Percentiles rank a stretch among this genome's conserved stretches.
Conservation (phyloP, 305 asterid species). For the Rubia balearica region DNA sequence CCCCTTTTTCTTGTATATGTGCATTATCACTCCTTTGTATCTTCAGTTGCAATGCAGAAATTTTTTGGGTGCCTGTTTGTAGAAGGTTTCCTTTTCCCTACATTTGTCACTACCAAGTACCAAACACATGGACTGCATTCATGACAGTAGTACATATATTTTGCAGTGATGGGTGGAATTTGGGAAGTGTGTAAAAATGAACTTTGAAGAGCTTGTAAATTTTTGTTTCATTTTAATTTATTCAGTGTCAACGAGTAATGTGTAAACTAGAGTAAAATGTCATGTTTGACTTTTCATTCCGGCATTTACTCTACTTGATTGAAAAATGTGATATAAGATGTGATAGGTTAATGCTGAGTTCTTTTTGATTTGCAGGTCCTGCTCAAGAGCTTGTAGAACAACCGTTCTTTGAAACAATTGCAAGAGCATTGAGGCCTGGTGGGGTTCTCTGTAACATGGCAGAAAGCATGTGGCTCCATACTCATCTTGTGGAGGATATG, state of each 20-base stretch:
- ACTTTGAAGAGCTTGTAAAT: conserved; percentile 3
- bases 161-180: background rate
- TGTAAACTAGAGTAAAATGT: background rate
- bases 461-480: conserved; percentile 98
- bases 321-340: background rate
- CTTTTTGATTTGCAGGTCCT: conserved; percentile 51
- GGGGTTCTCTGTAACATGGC: conserved; percentile 98
- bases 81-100: background rate
- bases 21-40: background rate
- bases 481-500: conserved; percentile 90
- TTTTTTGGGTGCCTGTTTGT: background rate
- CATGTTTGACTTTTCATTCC: background rate
- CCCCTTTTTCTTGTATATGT: background rate
- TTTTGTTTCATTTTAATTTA: background rate
- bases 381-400: conserved; percentile 89
- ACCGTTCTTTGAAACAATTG: conserved; percentile 79
- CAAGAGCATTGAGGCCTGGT: conserved; percentile 82
- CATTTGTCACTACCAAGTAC: background rate
- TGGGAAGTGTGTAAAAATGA: background rate
- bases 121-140: background rate
- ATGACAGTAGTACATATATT: background rate
- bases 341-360: background rate
- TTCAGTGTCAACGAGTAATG: no score
- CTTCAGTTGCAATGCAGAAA: background rate
- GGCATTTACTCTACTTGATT: no score